Base-by-base conservation (phyloP, 805 yeast species). In the Tetrapisispora iriomotensis region DNA sequence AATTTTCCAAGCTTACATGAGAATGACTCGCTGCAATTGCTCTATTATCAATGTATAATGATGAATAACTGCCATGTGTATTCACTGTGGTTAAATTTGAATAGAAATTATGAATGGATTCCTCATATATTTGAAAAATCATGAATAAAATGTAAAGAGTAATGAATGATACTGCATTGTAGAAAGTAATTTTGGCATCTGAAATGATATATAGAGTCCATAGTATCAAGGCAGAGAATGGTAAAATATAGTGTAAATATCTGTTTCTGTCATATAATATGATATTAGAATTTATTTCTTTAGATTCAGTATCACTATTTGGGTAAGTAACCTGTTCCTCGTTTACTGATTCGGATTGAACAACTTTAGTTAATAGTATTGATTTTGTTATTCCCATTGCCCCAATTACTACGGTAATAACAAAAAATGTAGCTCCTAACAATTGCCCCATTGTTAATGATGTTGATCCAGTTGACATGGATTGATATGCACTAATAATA, bases 341-440 rank as follows among this genome's bases (percentile, higher is more conserved):
- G 12, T 19, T 9, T 13, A 10, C n/a, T 14, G 15, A 22, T 12
- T 35, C 18, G 2, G n/a, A n/a, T n/a, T 12, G 15, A 22, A 20
- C 7, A 10, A 23, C 36, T 7, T 31, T 17, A 3, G 36, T 17
- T 10, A 85, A 82, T 38, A 71, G 60, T 44, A 79, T 77, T 0
- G 95, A 88, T 27, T 72, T 68, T 1, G 78, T 57, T 0, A 87
- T 56, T 0, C 84, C 80, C 74, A 90, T 82, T 0, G 76, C 58
- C 0, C 97, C 97, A 19, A 84, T 68, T 0, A 90, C 83, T 10
- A 85, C 80, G 1, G 90, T 76, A 3, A 82, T 70, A 14, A 88
- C 75, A 53, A 92, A 87, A 33, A 82, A 74, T 0, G 94, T 83
- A 2, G 96, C 92, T 1, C 98, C 97, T 24, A 87, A 61, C n/a